These are phyloP conservation scores for Corymbia maculata DNA, from an alignment of 345 rosid genomes.

Conservation along the genomic window DNA sequence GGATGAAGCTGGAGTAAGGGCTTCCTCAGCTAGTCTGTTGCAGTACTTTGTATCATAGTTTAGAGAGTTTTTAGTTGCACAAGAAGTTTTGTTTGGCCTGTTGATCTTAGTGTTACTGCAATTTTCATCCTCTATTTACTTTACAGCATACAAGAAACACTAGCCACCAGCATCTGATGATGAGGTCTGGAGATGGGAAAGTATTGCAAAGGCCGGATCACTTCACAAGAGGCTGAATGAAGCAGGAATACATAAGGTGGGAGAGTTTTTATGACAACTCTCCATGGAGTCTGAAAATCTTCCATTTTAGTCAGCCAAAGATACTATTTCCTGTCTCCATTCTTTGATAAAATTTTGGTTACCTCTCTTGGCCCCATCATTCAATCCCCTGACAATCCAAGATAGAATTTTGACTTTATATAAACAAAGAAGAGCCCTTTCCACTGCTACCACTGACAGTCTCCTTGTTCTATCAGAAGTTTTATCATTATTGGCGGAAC, in stretches of 20 bases:
- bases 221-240: not conserved
- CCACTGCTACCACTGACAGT: not conserved
- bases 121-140: not conserved
- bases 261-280: not conserved
- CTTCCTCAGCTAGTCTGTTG: not conserved
- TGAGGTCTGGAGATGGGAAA: not conserved
- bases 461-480: too few relatives aligned
- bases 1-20: not conserved
- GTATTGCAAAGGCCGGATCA: not conserved
- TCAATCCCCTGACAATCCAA: not conserved
- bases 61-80: not conserved
- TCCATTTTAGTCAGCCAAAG: not conserved
- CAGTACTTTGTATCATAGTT: fast-evolving
- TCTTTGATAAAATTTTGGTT: too few relatives aligned
- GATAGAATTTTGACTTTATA: not conserved
- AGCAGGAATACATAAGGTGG: fast-evolving
- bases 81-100: not conserved
- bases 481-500: too few relatives aligned
- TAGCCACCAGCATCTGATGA: not conserved
- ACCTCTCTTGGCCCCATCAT: not conserved
- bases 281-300: not conserved
- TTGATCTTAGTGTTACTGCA: not conserved
- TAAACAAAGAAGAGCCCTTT: not conserved
- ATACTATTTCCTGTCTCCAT: not conserved
- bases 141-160: not conserved